Conservation (phyloP, 1,284 basidiomycete species). For the Pseudozyma tsukubaensis region DNA sequence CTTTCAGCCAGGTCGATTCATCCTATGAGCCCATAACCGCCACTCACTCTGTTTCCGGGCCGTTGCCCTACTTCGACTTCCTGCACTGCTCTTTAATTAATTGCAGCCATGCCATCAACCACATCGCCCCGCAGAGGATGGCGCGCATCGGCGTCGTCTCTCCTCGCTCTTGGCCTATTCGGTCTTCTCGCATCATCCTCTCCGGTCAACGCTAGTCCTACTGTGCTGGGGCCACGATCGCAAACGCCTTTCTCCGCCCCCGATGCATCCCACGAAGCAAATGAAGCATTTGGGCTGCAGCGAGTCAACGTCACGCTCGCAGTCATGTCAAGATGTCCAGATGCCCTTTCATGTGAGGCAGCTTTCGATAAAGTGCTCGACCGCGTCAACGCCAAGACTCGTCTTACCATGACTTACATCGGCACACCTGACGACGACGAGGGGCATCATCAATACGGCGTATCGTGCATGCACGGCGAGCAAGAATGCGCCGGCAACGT, state of each 20-base stretch:
- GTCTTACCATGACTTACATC: slow-evolving; percentile 52
- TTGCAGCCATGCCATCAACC: neutral
- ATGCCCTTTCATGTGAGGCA: slow-evolving; percentile 53
- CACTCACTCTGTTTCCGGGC: neutral
- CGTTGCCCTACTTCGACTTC: too few species aligned
- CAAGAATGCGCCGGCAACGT: slow-evolving; percentile 57
- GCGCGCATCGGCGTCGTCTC: slow-evolving; percentile 9
- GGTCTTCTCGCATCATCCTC: slow-evolving; percentile 1
- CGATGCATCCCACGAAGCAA: slow-evolving; percentile 2
- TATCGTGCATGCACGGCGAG: slow-evolving; percentile 52
- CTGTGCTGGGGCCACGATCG: slow-evolving; percentile 21
- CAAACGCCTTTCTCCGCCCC: slow-evolving; percentile 20
- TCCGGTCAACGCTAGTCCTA: slow-evolving; percentile 12
- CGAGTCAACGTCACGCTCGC: slow-evolving; percentile 52
- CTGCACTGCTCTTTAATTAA: neutral
- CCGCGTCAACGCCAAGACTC: slow-evolving; percentile 48
- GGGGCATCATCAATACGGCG: slow-evolving; percentile 33
- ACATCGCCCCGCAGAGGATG: neutral
- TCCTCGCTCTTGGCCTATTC: slow-evolving; percentile 2
- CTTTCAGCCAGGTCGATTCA: too few species aligned
- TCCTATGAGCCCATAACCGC: slow-evolving; percentile 1
- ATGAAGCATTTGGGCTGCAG: slow-evolving; percentile 24
- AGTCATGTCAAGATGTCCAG: slow-evolving; percentile 58
- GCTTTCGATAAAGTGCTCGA: slow-evolving; percentile 54
- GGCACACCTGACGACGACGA: slow-evolving; percentile 26